Evolutionary conservation across 2,329 filamentous ascomycete genomes (phyloP), one percentile per base, ranked within the genome.

Genomic region (Ascocoryne sarcoides): DNA sequence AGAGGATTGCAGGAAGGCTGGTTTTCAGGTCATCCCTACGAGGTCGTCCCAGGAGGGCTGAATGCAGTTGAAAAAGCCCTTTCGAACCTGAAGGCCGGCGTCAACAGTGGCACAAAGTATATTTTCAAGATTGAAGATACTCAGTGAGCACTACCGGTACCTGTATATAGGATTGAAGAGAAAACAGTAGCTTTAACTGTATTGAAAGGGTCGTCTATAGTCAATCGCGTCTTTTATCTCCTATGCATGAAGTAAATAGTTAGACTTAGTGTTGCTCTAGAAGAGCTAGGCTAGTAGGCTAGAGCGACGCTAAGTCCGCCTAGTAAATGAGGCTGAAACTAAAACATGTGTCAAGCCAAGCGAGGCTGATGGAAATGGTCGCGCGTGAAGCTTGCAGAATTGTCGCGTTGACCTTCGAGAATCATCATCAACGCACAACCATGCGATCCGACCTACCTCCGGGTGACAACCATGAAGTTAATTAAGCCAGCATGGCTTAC

Each of bases 401-500:
- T 47, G 43, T 48, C 48, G 45, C 48, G 40, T 35, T 37, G 39
- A 37, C 39, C 36, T 32, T 45, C 39, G 46, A 23, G 21, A 17
- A 35, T 32, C 43, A 37, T 23, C 32, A 37, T 17, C 33, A 43
- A 39, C 44, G 43, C 33, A 39, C 48, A 52, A 54, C 46, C 44
- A 59, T 59, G 55, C 54, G 37, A 51, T 51, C 47, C 45, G 44
- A 19, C 36, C 39, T 43, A 35, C 42, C 23, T 31, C 42, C 49
- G 48, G 47, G 52, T 50, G 47, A 56, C 44, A 51, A 55, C 39
- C 38, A 89, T 90, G 84, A 82, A 79, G 69, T 77, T 95, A 66
- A 86, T 93, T 65, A 95, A 93, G 76, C 90, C 90, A 54, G 79
- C 84, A 61, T 96, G 90, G 87, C 79, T 96, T 58, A 90, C 84